Evolutionary conservation across 129 eudicot species (phyloP), one percentile per base, ranked within the genome.

Genomic region (Smallanthus sonchifolius): DNA sequence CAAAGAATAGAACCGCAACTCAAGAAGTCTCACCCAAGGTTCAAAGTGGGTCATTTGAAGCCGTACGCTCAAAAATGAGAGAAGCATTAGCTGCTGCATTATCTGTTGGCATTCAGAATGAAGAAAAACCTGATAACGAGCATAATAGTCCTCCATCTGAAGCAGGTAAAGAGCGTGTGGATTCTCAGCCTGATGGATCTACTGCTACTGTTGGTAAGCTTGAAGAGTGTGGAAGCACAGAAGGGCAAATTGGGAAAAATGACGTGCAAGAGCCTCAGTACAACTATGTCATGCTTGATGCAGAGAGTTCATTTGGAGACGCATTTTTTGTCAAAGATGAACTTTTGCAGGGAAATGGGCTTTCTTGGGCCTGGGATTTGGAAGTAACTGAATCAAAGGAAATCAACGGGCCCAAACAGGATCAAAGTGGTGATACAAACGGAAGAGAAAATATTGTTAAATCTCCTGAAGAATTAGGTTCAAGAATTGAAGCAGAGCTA

Each of bases 281-380:
- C 67, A 67, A 69, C 75, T 39, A 85, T 67, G 77, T 82, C 48
- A 68, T 87, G 65, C 86, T 86, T 32, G 88, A 82, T 57, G 89
- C 80, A 54, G 96, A 85, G 65, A 80, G 73, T 17, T 65, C 96
- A 32, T 92, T 83, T 77, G 71, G 85, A 6, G 88, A 89, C 69
- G 74, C 80, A 16, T 83, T 92, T 65, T 85, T 87, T 28, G 86
- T 67, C 43, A 89, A 89, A 75, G 97, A 92, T 75, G 97, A 92
- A 24, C 96, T 92, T 76, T 75, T 92, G 77, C 96, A 87, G 54
- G 97, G 96, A 24, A 87, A 92, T 69, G 97, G 97, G 56, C 96
- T 92, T 76, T 68, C 96, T 39, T 89, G 97, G 97, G 97, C 88
- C 63, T 81, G 85, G 80, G 96, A 92, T 75, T 75, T 78, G 66